Base-by-base conservation (phyloP, 345 rosid genomes). In the Lagerstroemia speciosa region DNA sequence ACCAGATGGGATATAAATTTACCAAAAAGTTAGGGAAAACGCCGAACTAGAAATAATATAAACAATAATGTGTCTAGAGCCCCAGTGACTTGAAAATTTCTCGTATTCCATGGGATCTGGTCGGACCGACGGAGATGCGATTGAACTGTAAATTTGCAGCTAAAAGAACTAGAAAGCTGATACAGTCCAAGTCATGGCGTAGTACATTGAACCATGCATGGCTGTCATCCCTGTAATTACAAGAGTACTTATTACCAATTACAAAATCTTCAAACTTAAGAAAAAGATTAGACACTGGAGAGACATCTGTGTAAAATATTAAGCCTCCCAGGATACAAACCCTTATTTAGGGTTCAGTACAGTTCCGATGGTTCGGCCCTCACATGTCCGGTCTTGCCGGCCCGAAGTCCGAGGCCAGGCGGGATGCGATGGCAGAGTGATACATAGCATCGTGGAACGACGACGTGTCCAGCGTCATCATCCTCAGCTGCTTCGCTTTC, bases 351-450 rank as follows among this genome's bases (percentile, higher is more conserved):
- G 24, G 15, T 19, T 50, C 11, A 9, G n/a, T n/a, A n/a, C n/a
- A 30, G 20, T 12, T 40, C 62, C 62, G 77, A 65, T 32, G 65
- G 38, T 6, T n/a, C 65, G 32, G 22, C 22, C 22, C 20, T 81
- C 53, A 45, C 64, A 75, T 52, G 72, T 67, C 74, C 71, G 72
- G 69, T 58, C 73, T 34, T 0, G 30, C 61, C 63, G 32, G 19
- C 14, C 85, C 77, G 52, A 72, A 41, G 38, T 89, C 88, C n/a
- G 83, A 83, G 19, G 90, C 96, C 45, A 89, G 84, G 8, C 92
- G 80, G 16, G 96, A 80, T 0, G 92, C 96, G 67, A 89, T 85
- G 31, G 89, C 85, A 3, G 92, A 89, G 76, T 89, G 95, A 73
- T 85, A 89, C 95, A 86, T 89, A 52, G 80, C 68, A 53, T 86